Evolutionary conservation across 2,329 filamentous ascomycete species (phyloP).

Genomic region (Scolecobasidium constrictum): DNA sequence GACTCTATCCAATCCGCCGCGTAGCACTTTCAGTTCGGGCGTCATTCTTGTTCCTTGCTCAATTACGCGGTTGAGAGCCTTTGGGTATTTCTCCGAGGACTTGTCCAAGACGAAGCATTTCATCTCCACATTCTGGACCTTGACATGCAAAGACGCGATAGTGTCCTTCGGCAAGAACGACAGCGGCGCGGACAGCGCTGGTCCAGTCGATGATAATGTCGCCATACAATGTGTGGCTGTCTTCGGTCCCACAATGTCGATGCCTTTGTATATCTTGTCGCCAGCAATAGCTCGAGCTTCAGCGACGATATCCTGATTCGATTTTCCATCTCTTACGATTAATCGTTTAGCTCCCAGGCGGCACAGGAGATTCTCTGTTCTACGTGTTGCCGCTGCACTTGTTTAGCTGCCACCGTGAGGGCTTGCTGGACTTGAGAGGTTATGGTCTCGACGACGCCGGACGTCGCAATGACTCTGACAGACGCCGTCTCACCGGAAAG

Average conservation of each 20-base stretch:
- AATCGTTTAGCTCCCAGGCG: not conserved
- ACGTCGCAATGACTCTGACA: no score
- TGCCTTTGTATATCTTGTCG: not conserved
- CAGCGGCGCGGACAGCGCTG: constrained; percentile 13
- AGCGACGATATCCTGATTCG: not conserved
- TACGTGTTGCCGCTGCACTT: not conserved
- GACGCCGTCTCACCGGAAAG: no score
- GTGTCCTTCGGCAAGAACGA: constrained; percentile 22
- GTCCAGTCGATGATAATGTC: not conserved
- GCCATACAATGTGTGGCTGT: constrained; percentile 21
- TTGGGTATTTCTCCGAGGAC: constrained; percentile 18
- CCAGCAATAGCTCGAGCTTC: not conserved
- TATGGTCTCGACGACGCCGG: no score
- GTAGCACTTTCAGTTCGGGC: constrained; percentile 22
- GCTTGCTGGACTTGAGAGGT: no score
- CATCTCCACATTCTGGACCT: constrained; percentile 28
- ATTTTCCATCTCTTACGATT: not conserved
- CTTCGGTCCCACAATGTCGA: not conserved
- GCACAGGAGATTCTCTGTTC: not conserved
- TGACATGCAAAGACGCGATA: constrained; percentile 19
- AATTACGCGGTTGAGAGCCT: constrained; percentile 22
- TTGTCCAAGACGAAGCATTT: constrained; percentile 27
- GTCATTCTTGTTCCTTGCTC: constrained; percentile 18
- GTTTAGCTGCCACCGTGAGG: no score
- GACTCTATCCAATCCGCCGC: constrained; percentile 23